Percentiles rank a stretch among this genome's conserved stretches.
Evolutionary conservation across 192 early-diverging fungal species (phyloP).

Genomic region (Spinellus fusiger): DNA sequence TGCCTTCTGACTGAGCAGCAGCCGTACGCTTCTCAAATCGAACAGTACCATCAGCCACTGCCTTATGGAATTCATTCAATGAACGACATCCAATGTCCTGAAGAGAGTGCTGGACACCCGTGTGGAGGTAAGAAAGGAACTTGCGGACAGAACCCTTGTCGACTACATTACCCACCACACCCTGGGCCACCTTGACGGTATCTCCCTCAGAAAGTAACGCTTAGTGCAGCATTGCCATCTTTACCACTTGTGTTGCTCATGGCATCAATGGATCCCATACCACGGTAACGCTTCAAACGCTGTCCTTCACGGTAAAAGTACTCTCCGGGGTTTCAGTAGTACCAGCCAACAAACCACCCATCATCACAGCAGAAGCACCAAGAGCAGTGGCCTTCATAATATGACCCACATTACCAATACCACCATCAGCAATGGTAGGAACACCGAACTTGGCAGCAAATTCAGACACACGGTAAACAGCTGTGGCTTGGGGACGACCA

Average conservation of each 20-base stretch:
- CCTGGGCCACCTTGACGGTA: slow-evolving; percentile 97
- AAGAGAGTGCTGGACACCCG: slow-evolving; percentile 93
- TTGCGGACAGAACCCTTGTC: slow-evolving; percentile 96
- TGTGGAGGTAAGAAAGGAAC: slow-evolving; percentile 86
- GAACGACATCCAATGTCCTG: slow-evolving; percentile 91
- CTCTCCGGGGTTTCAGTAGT: slow-evolving; percentile 93
- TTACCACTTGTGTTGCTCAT: slow-evolving; percentile 70
- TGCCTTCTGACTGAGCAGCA: slow-evolving; percentile 94
- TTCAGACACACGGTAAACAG: slow-evolving; percentile 93
- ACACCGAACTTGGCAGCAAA: slow-evolving; percentile 91
- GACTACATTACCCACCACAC: slow-evolving; percentile 93
- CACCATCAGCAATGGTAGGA: slow-evolving; percentile 95
- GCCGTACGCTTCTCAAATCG: slow-evolving; percentile 94
- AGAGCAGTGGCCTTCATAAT: slow-evolving; percentile 93
- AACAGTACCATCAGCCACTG: slow-evolving; percentile 63
- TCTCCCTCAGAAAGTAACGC: slow-evolving; percentile 98
- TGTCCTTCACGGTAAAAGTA: slow-evolving; percentile 98
- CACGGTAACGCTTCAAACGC: slow-evolving; percentile 97
- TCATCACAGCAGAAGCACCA: slow-evolving; percentile 97
- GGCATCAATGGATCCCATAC: slow-evolving; percentile 97
- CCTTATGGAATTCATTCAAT: slow-evolving; percentile 61
- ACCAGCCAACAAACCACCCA: slow-evolving; percentile 95
- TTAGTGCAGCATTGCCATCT: slow-evolving; percentile 72
- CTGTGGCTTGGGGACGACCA: slow-evolving; percentile 96
- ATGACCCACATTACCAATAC: slow-evolving; percentile 95